A percentile compares a stretch with the other conserved stretches of the same genome.
Conservation (phyloP, 495 filamentous ascomycete genomes). For the Aspergillus nanangensis region DNA sequence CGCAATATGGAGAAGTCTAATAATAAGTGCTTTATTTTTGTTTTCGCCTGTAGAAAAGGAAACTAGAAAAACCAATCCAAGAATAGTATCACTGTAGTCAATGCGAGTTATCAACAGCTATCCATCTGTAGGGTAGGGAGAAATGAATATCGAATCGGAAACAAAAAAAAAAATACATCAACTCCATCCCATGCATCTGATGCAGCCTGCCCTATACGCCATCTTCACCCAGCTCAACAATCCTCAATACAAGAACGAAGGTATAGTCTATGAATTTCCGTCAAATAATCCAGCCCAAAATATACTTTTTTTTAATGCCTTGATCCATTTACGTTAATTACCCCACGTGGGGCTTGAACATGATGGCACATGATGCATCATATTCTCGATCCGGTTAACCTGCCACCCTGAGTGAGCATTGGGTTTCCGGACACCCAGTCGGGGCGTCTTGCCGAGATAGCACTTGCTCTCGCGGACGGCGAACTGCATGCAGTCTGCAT, state of each 20-base stretch:
- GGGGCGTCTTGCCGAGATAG: constrained; percentile 28
- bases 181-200: too few relatives aligned
- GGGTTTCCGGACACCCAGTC: constrained; percentile 23
- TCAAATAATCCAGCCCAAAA: too few relatives aligned
- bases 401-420: constrained; percentile 34
- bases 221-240: too few relatives aligned
- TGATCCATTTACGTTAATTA: too few relatives aligned
- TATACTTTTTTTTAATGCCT: too few relatives aligned
- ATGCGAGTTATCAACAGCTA: neutral
- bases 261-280: too few relatives aligned
- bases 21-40: too few relatives aligned
- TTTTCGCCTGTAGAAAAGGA: too few relatives aligned
- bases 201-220: too few relatives aligned
- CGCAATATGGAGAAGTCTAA: neutral
- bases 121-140: too few relatives aligned
- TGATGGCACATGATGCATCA: constrained; percentile 26
- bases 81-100: neutral
- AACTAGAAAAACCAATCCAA: neutral
- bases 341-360: constrained; percentile 31
- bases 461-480: constrained; percentile 28
- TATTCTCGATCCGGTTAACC: constrained; percentile 24
- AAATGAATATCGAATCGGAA: too few relatives aligned
- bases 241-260: too few relatives aligned
- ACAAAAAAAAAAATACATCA: constrained; percentile 9
- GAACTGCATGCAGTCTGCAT: constrained; percentile 33